Evolutionary conservation across 306 rosid species (phyloP).

Genomic region (Arachis hypogaea): DNA sequence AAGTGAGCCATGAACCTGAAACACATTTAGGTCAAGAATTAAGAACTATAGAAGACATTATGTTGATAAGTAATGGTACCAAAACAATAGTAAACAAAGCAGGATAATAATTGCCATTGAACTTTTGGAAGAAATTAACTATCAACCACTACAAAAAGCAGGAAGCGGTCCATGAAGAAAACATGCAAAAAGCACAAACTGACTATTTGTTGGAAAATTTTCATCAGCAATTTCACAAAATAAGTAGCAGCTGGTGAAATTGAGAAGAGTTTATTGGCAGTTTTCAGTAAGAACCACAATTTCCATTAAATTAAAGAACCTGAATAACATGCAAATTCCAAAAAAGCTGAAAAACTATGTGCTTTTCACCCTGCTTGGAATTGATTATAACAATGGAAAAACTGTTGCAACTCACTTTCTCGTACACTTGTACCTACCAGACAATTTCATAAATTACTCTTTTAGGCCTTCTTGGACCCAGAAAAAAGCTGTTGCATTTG

Average conservation of each 20-base stretch:
- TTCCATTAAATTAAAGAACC: slow-evolving; percentile 16
- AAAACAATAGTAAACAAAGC: slow-evolving; percentile 24
- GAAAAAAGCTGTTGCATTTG: slow-evolving; percentile 12
- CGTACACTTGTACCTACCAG: neutral
- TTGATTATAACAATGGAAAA: slow-evolving; percentile 2
- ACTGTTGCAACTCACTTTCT: slow-evolving; percentile 24
- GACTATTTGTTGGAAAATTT: slow-evolving; percentile 2
- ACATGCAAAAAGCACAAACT: slow-evolving; percentile 15
- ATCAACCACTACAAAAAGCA: neutral
- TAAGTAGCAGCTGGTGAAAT: slow-evolving; percentile 1
- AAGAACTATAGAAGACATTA: slow-evolving; percentile 16
- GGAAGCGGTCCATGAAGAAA: neutral
- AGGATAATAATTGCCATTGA: neutral
- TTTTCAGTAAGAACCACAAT: slow-evolving; percentile 26
- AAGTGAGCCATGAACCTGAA: slow-evolving; percentile 93
- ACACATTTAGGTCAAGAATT: slow-evolving; percentile 30
- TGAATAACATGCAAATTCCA: slow-evolving; percentile 4
- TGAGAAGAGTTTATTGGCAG: slow-evolving; percentile 5
- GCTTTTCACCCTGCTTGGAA: slow-evolving; percentile 15
- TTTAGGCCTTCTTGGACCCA: slow-evolving; percentile 7
- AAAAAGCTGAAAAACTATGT: slow-evolving; percentile 19
- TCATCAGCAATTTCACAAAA: slow-evolving; percentile 2
- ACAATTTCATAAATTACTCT: slow-evolving; percentile 21
- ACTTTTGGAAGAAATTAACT: slow-evolving; percentile 6
- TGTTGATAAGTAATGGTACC: slow-evolving; percentile 9